Evolutionary conservation across 75 land plant species (phyloP).

Genomic region (Cunninghamia lanceolata): DNA sequence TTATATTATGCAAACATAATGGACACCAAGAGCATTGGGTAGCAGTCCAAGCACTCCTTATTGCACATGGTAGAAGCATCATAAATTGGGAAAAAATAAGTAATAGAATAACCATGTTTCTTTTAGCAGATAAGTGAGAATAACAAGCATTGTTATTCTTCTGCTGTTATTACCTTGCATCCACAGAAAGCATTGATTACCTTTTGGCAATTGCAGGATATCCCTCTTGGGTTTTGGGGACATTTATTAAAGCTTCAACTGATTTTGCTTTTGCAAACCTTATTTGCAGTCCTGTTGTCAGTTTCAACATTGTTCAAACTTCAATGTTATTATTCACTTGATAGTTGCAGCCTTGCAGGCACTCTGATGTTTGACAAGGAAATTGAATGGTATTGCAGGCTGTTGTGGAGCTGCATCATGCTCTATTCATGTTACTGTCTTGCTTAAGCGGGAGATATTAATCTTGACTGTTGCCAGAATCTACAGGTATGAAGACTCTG

Average conservation of each 20-base stretch:
- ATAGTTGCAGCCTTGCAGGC: conserved; percentile 1
- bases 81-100: conserved; percentile 4
- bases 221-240: not conserved
- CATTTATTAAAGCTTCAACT: not conserved
- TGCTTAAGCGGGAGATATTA: not conserved
- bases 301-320: not conserved
- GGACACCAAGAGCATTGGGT: not conserved
- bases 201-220: not conserved
- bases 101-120: not conserved
- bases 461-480: not conserved
- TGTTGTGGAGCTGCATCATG: not conserved
- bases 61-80: not conserved
- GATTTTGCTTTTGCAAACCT: no score
- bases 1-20: not conserved
- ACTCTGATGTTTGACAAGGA: not conserved
- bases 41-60: not conserved
- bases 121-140: conserved; percentile 1
- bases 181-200: not conserved
- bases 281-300: not conserved
- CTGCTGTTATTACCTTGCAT: not conserved
- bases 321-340: not conserved
- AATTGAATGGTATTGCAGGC: not conserved
- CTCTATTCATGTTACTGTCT: not conserved
- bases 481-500: not conserved
- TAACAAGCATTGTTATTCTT: not conserved